Percentiles rank a stretch among this genome's conserved stretches.
These are phyloP conservation scores for Fusarium haematococcum DNA, from an alignment of 2,329 filamentous ascomycete genomes.

Conservation along the genomic window DNA sequence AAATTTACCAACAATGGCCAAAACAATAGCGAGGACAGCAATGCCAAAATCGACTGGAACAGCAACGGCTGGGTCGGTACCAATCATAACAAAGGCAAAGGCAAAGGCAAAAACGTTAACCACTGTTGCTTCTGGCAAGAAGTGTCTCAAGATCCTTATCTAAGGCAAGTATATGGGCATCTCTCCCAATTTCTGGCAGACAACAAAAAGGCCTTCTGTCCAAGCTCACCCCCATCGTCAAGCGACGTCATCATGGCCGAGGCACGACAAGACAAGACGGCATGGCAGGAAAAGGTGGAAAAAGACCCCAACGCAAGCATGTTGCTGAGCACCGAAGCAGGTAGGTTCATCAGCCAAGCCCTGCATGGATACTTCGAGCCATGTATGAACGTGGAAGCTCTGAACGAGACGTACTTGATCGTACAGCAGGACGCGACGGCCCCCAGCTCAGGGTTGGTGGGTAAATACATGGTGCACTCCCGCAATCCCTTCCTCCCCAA, in stretches of 20 bases:
- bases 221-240: neutral
- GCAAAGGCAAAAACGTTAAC: neutral
- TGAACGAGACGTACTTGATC: neutral
- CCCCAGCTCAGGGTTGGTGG: neutral
- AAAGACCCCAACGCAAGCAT: neutral
- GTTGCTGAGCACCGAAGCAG: neutral
- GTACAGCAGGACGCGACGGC: neutral
- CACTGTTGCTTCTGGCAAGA: neutral
- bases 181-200: neutral
- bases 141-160: neutral
- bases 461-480: conserved; percentile 1
- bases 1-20: neutral
- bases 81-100: neutral
- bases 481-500: conserved; percentile 3
- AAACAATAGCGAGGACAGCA: neutral
- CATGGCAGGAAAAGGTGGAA: neutral
- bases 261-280: neutral
- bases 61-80: neutral
- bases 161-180: neutral
- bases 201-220: neutral
- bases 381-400: neutral
- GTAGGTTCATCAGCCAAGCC: neutral
- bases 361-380: neutral
- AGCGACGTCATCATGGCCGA: neutral
- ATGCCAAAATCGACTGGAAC: neutral